phyloP scores from a whole-genome alignment of 2,329 filamentous ascomycete species.

The Colletotrichum sidae region DNA sequence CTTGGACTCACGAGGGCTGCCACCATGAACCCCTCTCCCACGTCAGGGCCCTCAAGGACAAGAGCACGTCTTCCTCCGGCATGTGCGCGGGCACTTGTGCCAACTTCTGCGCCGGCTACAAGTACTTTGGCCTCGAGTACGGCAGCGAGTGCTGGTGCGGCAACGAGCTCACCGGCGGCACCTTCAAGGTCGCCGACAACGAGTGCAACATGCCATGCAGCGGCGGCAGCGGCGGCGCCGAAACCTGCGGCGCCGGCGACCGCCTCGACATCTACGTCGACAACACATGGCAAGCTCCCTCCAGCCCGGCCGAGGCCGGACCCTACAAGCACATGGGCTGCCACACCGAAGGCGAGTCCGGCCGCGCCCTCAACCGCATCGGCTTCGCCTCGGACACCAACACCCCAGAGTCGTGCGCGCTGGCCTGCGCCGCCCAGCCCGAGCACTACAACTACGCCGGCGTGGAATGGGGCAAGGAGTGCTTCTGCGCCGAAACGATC shows the following conservation, averaged over 20 bases:
- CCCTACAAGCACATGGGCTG: conserved; percentile 23
- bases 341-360: conserved; percentile 16
- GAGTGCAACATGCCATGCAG: conserved; percentile 28
- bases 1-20: neutral
- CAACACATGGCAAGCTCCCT: conserved; percentile 38
- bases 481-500: conserved; percentile 51
- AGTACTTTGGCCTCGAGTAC: conserved; percentile 52
- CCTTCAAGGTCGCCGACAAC: conserved; percentile 39
- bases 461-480: conserved; percentile 59
- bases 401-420: conserved; percentile 53
- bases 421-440: conserved; percentile 50
- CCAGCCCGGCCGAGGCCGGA: neutral
- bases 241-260: conserved; percentile 2
- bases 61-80: conserved; percentile 39
- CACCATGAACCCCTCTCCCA: conserved; percentile 6
- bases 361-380: conserved; percentile 45
- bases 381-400: conserved; percentile 46
- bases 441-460: conserved; percentile 52
- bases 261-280: conserved; percentile 3
- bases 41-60: conserved; percentile 45
- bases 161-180: conserved; percentile 44
- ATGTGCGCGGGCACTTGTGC: conserved; percentile 49
- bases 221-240: neutral
- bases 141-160: conserved; percentile 51
- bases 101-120: conserved; percentile 48